Evolutionary conservation across 2,329 filamentous ascomycete genomes (phyloP), one percentile per base, ranked within the genome.

Genomic region (Ophiostoma himal-ulmi): DNA sequence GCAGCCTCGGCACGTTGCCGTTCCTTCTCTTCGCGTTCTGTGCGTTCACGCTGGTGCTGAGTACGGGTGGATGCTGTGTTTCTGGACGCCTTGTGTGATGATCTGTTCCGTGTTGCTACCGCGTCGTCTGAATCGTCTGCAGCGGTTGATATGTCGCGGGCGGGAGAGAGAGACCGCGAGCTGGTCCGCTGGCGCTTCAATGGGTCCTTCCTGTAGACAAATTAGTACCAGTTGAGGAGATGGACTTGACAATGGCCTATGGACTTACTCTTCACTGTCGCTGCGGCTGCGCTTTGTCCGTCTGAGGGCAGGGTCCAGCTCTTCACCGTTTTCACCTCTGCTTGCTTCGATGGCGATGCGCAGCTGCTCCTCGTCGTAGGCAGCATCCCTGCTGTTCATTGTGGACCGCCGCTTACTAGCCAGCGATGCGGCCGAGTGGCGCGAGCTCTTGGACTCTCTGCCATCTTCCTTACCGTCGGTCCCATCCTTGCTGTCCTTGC

Each of bases 341-440:
- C 95, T 99, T 73, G 96, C 94, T 79, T 98, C 94, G 75, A 99
- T 93, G 39, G 94, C 95, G 74, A 91, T 88, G 70, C 93, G 88
- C 54, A 99, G 89, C 78, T 96, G 93, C 75, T 96, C 94, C 80
- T 99, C 95, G 74, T 98, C 94, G 76, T 98, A 98, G 30, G 93
- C 94, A 60, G 94, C 94, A 78, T 93, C 91, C 73, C 94, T 89
- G 78, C 95, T 99, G 77, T 98, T 97, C 93, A 98, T 97, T 7
- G 95, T 99, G 26, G 93, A 97, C 37, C 95, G 88, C 72, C 95
- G 88, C 79, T 97, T 98, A 52, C 90, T 88, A 69, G 87, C 85
- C 69, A 88, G 85, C 62, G 81, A 81, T 13, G 81, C 78, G 1
- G 83, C 81, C 11, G 82, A 83, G 69, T 82, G 82, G 67, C 83